These are phyloP conservation scores for Fusarium coicis DNA, from an alignment of 2,329 filamentous ascomycete species.

Conservation along the genomic window DNA sequence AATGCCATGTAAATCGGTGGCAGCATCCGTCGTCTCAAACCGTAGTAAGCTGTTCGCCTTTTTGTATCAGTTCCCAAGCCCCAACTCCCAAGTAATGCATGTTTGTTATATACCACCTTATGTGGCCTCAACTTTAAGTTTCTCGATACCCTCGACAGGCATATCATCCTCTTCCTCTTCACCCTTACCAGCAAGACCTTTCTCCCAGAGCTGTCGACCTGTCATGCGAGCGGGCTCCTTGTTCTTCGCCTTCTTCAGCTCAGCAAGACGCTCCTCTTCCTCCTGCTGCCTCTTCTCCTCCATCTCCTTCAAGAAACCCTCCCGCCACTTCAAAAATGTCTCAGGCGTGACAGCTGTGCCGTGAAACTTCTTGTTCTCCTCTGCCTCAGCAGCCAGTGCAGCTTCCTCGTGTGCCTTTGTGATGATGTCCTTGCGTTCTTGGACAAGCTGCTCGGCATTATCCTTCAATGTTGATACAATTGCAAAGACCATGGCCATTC, in stretches of 20 bases:
- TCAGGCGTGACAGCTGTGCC: constrained; percentile 89
- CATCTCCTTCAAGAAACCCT: constrained; percentile 82
- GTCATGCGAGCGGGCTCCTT: constrained; percentile 80
- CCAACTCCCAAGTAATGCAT: constrained; percentile 45
- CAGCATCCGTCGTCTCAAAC: constrained; percentile 20
- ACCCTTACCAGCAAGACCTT: constrained; percentile 73
- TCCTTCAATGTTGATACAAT: constrained; percentile 90
- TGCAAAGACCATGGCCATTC: constrained; percentile 98
- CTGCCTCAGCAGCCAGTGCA: constrained; percentile 74
- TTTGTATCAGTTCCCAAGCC: constrained; percentile 38
- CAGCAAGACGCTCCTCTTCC: constrained; percentile 83
- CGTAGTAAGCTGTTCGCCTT: constrained; percentile 13
- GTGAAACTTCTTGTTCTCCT: constrained; percentile 97
- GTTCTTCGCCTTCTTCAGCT: constrained; percentile 80
- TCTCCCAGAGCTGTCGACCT: constrained; percentile 82
- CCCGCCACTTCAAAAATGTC: constrained; percentile 85
- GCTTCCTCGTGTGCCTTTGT: constrained; percentile 68
- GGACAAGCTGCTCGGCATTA: constrained; percentile 84
- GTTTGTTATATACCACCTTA: constrained; percentile 14
- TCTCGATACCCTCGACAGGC: constrained; percentile 71
- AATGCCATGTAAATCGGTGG: constrained; percentile 1
- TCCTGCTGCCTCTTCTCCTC: constrained; percentile 74
- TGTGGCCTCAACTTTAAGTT: constrained; percentile 73
- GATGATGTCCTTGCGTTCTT: constrained; percentile 74
- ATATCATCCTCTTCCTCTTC: constrained; percentile 75